These are phyloP conservation scores for Suhomyces atakaporum DNA, from an alignment of 1,139 yeast species.

Conservation along the genomic window DNA sequence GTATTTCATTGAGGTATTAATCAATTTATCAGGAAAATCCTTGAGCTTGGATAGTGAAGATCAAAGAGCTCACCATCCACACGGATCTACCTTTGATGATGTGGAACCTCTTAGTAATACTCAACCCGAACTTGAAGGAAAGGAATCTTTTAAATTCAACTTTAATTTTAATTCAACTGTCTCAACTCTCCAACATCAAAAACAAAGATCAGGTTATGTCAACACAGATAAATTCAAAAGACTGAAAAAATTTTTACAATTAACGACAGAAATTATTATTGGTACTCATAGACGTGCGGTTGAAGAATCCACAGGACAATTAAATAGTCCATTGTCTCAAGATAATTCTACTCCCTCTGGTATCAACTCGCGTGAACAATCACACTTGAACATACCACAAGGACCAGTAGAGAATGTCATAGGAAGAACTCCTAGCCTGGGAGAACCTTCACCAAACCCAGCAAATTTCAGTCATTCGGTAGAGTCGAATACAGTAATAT, in stretches of 20 bases:
- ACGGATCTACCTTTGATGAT: slow-evolving; percentile 9
- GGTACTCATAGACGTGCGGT: slow-evolving; percentile 61
- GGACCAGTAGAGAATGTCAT: neutral
- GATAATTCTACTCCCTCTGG: neutral
- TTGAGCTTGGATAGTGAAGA: slow-evolving; percentile 37
- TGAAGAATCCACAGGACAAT: neutral
- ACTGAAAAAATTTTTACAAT: slow-evolving; percentile 71
- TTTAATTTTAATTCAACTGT: slow-evolving; percentile 25
- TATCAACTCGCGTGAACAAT: slow-evolving; percentile 1
- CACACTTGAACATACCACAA: neutral
- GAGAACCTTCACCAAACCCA: slow-evolving; percentile 5
- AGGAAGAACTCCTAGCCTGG: slow-evolving; percentile 7
- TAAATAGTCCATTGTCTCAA: neutral
- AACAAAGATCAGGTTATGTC: slow-evolving; percentile 51
- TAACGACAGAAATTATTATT: slow-evolving; percentile 75
- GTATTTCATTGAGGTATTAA: slow-evolving; percentile 79
- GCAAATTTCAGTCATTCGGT: neutral
- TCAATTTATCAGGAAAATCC: slow-evolving; percentile 59
- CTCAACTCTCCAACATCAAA: slow-evolving; percentile 25
- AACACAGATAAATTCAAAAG: slow-evolving; percentile 79
- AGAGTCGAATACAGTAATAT: neutral
- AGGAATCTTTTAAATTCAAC: slow-evolving; percentile 33
- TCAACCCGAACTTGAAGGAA: slow-evolving; percentile 20
- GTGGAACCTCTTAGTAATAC: slow-evolving; percentile 15
- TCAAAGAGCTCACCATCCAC: slow-evolving; percentile 10